A percentile compares a stretch with the other conserved stretches of the same genome.
phyloP scores from a whole-genome alignment of 2,329 filamentous ascomycete genomes.

The Fusarium duplospermum region DNA sequence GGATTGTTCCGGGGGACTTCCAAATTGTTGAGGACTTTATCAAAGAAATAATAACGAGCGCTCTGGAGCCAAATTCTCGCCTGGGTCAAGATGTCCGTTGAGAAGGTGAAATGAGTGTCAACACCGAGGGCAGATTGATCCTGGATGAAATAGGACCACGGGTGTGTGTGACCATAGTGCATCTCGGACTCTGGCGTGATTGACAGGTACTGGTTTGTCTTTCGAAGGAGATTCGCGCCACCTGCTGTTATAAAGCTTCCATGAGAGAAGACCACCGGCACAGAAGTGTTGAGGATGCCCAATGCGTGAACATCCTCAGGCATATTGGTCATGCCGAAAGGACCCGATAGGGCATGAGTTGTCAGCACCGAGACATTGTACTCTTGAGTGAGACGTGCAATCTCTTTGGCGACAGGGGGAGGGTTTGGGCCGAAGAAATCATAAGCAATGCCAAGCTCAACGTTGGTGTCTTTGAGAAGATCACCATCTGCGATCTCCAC shows the following conservation, averaged over 20 bases:
- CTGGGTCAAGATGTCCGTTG: conserved; percentile 62
- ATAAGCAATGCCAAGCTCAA: conserved; percentile 56
- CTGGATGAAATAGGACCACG: conserved; percentile 54
- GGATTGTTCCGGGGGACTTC: conserved; percentile 60
- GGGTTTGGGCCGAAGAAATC: conserved; percentile 51
- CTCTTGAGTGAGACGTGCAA: conserved; percentile 51
- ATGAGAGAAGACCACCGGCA: conserved; percentile 65
- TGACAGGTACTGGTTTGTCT: conserved; percentile 64
- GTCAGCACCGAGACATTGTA: conserved; percentile 59
- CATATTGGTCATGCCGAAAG: conserved; percentile 53
- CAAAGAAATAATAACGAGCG: conserved; percentile 53
- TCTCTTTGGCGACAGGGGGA: conserved; percentile 42
- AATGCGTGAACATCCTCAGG: conserved; percentile 53
- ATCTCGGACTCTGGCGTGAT: conserved; percentile 70
- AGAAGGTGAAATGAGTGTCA: conserved; percentile 66
- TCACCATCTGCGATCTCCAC: conserved; percentile 49
- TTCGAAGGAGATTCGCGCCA: conserved; percentile 57
- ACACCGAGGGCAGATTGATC: conserved; percentile 66
- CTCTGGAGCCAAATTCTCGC: conserved; percentile 66
- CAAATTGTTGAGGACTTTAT: conserved; percentile 53
- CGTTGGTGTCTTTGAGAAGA: conserved; percentile 43
- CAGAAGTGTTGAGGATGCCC: conserved; percentile 55
- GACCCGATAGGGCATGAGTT: conserved; percentile 55
- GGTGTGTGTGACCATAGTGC: conserved; percentile 67
- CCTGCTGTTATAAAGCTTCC: conserved; percentile 56